Evolutionary conservation across 805 yeast species (phyloP), one percentile per base, ranked within the genome.

Genomic region (Candida awuae): DNA sequence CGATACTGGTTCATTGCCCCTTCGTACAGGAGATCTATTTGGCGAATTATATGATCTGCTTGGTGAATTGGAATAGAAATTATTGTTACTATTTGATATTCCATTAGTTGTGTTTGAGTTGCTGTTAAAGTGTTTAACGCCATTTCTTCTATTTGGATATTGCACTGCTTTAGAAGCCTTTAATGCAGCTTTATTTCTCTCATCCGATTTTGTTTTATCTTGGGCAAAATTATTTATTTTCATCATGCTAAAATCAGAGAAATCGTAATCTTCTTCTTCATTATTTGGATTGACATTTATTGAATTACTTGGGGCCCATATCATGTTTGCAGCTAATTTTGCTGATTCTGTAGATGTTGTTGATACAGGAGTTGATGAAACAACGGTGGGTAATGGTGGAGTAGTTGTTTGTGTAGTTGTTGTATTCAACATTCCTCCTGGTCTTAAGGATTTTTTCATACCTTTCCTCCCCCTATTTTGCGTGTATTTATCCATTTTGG

Each of bases 231-330:
- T 50, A 39, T n/a, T 18, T 16, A 44, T 30, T 16, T 39, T 31
- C 34, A 42, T 17, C 22, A 33, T 17, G 31, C 25, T 17, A 35
- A 34, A 34, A 20, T 37, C 40, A 4, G 40, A 20, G 26, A 37
- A 37, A 14, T 37, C 40, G 16, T 25, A 6, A 15, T 21, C 14
- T 13, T 16, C 15, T 18, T 18, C 13, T 21, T 10, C 26, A 14
- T 32, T 29, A 20, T 15, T 22, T 15, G 19, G 39, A 26, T 6
- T 14, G 5, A 40, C 34, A 18, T 39, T 42, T 6, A 61, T 37
- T 19, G 63, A 55, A 16, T 51, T 50, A 2, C 61, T 55, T 8
- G 66, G 66, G 5, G 66, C 53, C 66, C 66, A 62, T 8, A 61
- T 59, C 5, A 61, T 42, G 30, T 58, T 58, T 0, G 66, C 66